Conservation (phyloP, 257 asterid species). For the Fraxinus americana region DNA sequence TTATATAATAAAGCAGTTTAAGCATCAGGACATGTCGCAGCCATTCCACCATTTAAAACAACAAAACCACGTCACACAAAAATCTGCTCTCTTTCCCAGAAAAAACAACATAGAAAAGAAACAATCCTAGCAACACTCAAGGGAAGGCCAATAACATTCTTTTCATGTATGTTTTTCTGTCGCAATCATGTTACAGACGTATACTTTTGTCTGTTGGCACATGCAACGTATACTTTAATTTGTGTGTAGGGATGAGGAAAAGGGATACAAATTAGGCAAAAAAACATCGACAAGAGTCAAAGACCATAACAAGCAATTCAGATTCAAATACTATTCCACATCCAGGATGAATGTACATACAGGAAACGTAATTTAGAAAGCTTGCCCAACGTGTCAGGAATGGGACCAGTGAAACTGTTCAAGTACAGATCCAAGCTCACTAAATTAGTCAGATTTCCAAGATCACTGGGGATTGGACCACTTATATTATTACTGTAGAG, state of each 20-base stretch:
- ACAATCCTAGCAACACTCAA: neutral
- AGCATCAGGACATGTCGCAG: neutral
- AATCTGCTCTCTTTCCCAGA: neutral
- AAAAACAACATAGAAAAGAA: neutral
- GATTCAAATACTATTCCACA: conserved; percentile 16
- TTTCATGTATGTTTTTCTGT: neutral
- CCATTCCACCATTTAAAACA: neutral
- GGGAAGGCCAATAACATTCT: neutral
- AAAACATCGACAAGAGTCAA: neutral
- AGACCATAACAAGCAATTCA: neutral
- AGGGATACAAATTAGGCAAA: neutral
- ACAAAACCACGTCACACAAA: neutral
- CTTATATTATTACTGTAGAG: conserved; percentile 89
- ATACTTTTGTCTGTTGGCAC: neutral
- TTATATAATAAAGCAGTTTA: neutral
- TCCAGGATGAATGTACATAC: conserved; percentile 54
- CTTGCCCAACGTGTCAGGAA: conserved; percentile 88
- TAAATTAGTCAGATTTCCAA: conserved; percentile 93
- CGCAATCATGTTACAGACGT: neutral
- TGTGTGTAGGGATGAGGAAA: neutral
- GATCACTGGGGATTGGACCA: conserved; percentile 80
- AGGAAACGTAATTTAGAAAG: conserved; percentile 85
- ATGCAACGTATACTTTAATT: neutral
- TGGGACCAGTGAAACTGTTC: conserved; percentile 84
- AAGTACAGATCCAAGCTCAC: conserved; percentile 98